Conservation (phyloP, 2,329 filamentous ascomycete genomes). For the Aspergillus neotritici region DNA sequence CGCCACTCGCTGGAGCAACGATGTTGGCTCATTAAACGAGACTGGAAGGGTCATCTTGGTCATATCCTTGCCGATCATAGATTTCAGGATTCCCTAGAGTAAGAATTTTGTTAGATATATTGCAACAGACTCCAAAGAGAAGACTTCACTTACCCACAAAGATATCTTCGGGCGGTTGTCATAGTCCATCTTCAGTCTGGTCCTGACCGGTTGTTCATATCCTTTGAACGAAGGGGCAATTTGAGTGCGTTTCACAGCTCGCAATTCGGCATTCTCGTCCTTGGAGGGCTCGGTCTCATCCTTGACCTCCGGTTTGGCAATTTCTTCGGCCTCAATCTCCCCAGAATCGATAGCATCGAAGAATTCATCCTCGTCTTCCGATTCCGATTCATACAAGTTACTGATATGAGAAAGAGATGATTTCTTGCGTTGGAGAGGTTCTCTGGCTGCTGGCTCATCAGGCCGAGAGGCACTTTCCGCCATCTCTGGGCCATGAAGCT, state of each 20-base stretch:
- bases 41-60: slow-evolving; percentile 98
- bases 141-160: slow-evolving; percentile 68
- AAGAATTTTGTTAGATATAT: slow-evolving; percentile 3
- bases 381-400: slow-evolving; percentile 69
- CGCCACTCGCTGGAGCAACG: slow-evolving; percentile 84
- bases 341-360: slow-evolving; percentile 96
- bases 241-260: slow-evolving; percentile 51
- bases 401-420: slow-evolving; percentile 62
- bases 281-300: slow-evolving; percentile 45
- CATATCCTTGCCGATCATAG: slow-evolving; percentile 99
- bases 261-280: slow-evolving; percentile 35
- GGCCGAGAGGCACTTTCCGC: slow-evolving; percentile 8
- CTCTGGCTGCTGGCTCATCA: slow-evolving; percentile 5
- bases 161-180: slow-evolving; percentile 92
- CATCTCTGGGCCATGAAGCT: slow-evolving; percentile 12
- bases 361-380: slow-evolving; percentile 78
- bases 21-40: slow-evolving; percentile 97
- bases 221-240: slow-evolving; percentile 76
- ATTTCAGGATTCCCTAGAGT: slow-evolving; percentile 82
- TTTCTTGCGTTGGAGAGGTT: slow-evolving; percentile 53
- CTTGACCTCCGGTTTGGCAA: slow-evolving; percentile 48
- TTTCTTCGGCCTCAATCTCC: slow-evolving; percentile 66
- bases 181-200: slow-evolving; percentile 77
- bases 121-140: background rate
- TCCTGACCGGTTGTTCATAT: slow-evolving; percentile 82